A percentile compares a stretch with the other conserved stretches of the same genome.
phyloP scores from a whole-genome alignment of 2,329 filamentous ascomycete species.

The Biscogniauxia marginata region DNA sequence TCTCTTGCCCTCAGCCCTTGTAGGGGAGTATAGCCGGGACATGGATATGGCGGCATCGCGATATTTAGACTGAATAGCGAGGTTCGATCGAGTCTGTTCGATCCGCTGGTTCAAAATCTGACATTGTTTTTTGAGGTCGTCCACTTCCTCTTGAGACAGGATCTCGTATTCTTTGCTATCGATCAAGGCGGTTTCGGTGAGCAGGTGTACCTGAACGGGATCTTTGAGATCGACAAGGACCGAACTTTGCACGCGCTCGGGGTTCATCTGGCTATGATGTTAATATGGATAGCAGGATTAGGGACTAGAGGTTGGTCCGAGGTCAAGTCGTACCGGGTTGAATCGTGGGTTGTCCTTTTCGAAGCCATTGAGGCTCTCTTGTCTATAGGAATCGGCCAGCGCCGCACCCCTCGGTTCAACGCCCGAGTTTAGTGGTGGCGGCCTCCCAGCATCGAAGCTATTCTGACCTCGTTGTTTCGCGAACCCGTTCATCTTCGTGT shows the following conservation, averaged over 20 bases:
- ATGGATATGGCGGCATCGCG: constrained; percentile 89
- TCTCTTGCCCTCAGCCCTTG: constrained; percentile 45
- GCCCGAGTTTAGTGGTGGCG: constrained; percentile 26
- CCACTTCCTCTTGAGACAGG: constrained; percentile 86
- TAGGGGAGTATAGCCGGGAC: constrained; percentile 72
- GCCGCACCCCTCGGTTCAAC: constrained; percentile 45
- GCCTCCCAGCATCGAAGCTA: constrained; percentile 22
- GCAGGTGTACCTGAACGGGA: constrained; percentile 80
- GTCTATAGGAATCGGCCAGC: constrained; percentile 59
- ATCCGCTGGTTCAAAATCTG: constrained; percentile 71
- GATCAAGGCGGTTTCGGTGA: constrained; percentile 88
- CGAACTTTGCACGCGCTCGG: constrained; percentile 53
- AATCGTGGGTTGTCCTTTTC: constrained; percentile 53
- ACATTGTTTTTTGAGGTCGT: constrained; percentile 85
- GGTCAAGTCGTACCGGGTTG: constrained; percentile 51
- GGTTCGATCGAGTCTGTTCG: constrained; percentile 76
- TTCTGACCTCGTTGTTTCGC: constrained; percentile 17
- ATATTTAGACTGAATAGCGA: constrained; percentile 89
- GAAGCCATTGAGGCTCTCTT: constrained; percentile 53
- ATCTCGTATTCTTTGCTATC: constrained; percentile 87
- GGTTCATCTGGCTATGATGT: constrained; percentile 44
- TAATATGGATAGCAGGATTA: constrained; percentile 8
- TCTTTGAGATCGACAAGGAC: constrained; percentile 63
- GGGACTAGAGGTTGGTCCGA: background rate
- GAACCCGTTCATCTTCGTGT: constrained; percentile 30